A percentile compares a stretch with the other conserved stretches of the same genome.
Evolutionary conservation across 2,329 filamentous ascomycete species (phyloP).

Genomic region (Trichoderma koningiopsis): DNA sequence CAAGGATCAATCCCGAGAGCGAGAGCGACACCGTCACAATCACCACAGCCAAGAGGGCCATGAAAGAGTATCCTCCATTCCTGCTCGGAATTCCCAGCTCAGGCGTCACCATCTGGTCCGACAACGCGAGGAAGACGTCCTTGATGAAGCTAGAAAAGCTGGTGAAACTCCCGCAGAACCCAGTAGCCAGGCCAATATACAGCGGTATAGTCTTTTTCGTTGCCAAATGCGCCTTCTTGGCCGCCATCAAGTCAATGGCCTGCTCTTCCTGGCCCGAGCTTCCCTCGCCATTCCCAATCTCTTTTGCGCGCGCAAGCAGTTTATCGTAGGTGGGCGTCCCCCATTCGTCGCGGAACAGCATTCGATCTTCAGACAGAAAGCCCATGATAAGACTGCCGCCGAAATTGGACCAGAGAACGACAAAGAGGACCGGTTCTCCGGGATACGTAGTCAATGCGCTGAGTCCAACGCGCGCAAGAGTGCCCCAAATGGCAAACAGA

Average conservation of each 20-base stretch:
- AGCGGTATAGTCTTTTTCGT: conserved; percentile 85
- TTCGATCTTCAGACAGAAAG: conserved; percentile 77
- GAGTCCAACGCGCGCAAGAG: conserved; percentile 78
- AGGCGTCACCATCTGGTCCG: conserved; percentile 64
- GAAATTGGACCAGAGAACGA: conserved; percentile 86
- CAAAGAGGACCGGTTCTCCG: conserved; percentile 71
- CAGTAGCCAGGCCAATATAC: conserved; percentile 83
- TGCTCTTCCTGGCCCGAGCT: conserved; percentile 30
- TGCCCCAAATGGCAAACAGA: conserved; percentile 83
- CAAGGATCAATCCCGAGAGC: conserved; percentile 68
- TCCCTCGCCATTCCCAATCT: conserved; percentile 36
- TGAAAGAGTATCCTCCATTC: conserved; percentile 77
- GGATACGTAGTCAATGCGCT: conserved; percentile 79
- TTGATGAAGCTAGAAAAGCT: conserved; percentile 86
- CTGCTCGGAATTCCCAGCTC: conserved; percentile 48
- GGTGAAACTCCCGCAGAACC: conserved; percentile 87
- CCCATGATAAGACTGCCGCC: conserved; percentile 81
- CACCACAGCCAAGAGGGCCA: conserved; percentile 77
- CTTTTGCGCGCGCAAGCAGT: conserved; percentile 37
- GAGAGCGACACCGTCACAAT: conserved; percentile 72
- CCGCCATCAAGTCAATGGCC: conserved; percentile 44
- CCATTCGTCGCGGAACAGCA: conserved; percentile 72
- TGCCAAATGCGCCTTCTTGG: conserved; percentile 60
- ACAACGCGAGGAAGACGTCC: conserved; percentile 76
- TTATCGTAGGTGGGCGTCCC: conserved; percentile 48